Evolutionary conservation across 2,329 filamentous ascomycete genomes (phyloP), one percentile per base, ranked within the genome.

Genomic region (Monilinia aucupariae): DNA sequence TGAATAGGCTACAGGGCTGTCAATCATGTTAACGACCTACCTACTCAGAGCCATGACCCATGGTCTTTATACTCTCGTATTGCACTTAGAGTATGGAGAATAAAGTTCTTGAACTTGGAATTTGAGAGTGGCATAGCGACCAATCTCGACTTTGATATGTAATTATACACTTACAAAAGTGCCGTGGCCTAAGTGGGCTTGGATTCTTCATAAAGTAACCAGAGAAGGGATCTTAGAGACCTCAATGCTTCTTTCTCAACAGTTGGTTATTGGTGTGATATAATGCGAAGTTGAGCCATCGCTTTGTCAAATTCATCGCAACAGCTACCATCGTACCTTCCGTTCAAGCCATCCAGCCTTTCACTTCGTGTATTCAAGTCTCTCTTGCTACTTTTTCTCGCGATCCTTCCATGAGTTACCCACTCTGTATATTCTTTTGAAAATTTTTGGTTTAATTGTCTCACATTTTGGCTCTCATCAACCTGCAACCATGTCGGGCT

Each of bases 401-500:
- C 53, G 39, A 56, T 22, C 27, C 25, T 56, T 55, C 27, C 6
- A 30, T 32, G 12, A 34, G n/a, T 9, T 20, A 13, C 39, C 20
- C 32, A 12, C 9, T 22, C 15, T 34, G 8, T 56, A 56, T 56
- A 45, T 17, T 15, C 39, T 47, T 47, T 56, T 17, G 9, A 8
- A 4, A 5, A 22, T 34, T 22, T 22, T 22, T 56, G 39, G 30
- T 32, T 32, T 7, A 10, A 30, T 22, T 45, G 39, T 56, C 45
- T 32, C 53, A 56, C 13, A 25, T 34, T 22, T 56, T 47, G 27
- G 41, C 15, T 9, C 54, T 47, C 54, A 25, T 2, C 30, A 56
- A 56, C 41, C 20, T 54, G 39, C 27, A 55, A 37, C 47, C 27
- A 61, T 61, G 54, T 25, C 27, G 39, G 52, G 43, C 22, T 12